A percentile compares a stretch with the other conserved stretches of the same genome.
phyloP scores from a whole-genome alignment of 345 rosid genomes.

The Syzygium jambos region DNA sequence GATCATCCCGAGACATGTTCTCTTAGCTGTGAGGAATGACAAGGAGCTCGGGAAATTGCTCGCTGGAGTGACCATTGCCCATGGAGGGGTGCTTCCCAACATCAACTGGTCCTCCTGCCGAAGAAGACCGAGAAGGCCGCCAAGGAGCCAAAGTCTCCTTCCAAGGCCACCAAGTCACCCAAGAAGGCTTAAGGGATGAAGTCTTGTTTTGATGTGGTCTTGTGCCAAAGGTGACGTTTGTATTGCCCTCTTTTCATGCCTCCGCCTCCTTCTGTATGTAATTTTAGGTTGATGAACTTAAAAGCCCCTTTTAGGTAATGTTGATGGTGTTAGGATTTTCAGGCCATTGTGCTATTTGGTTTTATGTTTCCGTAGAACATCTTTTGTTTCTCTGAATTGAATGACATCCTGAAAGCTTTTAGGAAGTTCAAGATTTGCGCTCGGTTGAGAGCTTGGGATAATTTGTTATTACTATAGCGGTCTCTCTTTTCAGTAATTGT shows the following conservation, averaged over 20 bases:
- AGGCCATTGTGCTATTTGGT: not conserved
- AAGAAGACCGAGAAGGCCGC: slow-evolving; percentile 42
- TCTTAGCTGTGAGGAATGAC: slow-evolving; percentile 64
- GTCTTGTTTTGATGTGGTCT: not conserved
- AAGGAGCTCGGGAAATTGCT: slow-evolving; percentile 63
- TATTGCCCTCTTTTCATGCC: not conserved
- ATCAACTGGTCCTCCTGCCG: slow-evolving; percentile 59
- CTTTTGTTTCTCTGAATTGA: not conserved
- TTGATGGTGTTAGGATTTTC: not conserved
- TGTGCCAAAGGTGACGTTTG: not conserved
- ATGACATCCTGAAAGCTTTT: not conserved
- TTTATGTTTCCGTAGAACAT: not conserved
- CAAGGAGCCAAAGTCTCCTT: slow-evolving; percentile 53
- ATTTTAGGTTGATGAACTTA: not conserved
- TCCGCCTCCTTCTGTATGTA: not conserved
- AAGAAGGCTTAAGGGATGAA: slow-evolving; percentile 33
- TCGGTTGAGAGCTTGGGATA: not conserved
- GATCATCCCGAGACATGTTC: slow-evolving; percentile 56
- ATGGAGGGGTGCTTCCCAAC: slow-evolving; percentile 72
- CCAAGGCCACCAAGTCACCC: slow-evolving; percentile 62
- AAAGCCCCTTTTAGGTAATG: not conserved
- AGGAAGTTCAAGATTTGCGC: not conserved
- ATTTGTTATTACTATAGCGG: not conserved
- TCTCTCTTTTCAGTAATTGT: not conserved
- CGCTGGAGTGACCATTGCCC: slow-evolving; percentile 67